phyloP scores from a whole-genome alignment of 495 filamentous ascomycete genomes.

The Aspergillus asperescens region DNA sequence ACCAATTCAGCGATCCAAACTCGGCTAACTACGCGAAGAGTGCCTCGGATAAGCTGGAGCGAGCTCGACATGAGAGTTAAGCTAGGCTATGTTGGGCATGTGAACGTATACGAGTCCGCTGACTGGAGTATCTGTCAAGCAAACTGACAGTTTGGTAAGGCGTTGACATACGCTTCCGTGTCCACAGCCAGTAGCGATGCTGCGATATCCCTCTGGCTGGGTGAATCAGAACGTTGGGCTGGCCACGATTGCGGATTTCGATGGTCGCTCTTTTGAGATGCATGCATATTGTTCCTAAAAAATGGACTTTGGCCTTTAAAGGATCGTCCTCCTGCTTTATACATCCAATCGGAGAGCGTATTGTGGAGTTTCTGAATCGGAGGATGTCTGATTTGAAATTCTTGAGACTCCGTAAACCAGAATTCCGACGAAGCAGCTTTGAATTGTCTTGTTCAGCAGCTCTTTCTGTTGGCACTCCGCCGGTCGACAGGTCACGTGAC shows the following conservation, averaged over 20 bases:
- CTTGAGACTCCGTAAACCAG: too few relatives aligned
- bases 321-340: neutral
- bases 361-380: neutral
- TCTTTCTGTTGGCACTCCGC: too few relatives aligned
- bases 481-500: too few relatives aligned
- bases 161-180: neutral
- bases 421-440: too few relatives aligned
- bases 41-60: neutral
- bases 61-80: neutral
- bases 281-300: neutral
- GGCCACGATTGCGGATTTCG: neutral
- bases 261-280: neutral
- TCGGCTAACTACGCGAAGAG: neutral
- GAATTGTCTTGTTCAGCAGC: too few relatives aligned
- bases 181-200: neutral
- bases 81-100: neutral
- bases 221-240: neutral
- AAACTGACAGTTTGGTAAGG: neutral
- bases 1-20: neutral
- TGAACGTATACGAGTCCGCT: neutral
- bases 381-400: neutral
- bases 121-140: neutral
- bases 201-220: too few relatives aligned
- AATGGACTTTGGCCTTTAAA: neutral
- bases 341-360: neutral